Base-by-base conservation (phyloP, 768 basidiomycete species). In the Pholiota microspora region DNA sequence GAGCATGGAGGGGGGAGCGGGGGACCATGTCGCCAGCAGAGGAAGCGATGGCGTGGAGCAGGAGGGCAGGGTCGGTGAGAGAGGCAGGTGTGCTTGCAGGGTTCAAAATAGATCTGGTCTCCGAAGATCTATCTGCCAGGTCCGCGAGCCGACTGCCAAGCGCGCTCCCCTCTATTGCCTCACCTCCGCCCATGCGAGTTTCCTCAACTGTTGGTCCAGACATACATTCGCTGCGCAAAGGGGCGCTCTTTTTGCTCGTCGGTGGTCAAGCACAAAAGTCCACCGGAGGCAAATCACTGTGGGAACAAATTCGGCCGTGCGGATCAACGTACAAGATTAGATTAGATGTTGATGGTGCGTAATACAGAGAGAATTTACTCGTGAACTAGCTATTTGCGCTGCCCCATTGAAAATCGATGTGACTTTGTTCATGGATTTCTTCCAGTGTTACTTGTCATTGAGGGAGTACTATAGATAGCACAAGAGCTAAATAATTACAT, bases 91-190 rank as follows among this genome's bases (percentile, higher is more conserved):
- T 63, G 60, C 59, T 59, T 61, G 63, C 57, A 59, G 58, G 58
- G 61, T 68, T 64, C 66, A 68, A 69, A 69, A 69, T 68, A 68
- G 70, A 67, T 62, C 57, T 65, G 45, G 63, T 66, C 64, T 67
- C 69, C 62, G 64, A 65, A 62, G 64, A 61, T 61, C 53, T 62
- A 36, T 54, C 53, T 29, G 55, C 62, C 55, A 60, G 45, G 38
- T 52, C 62, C 48, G 56, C 48, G 50, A 62, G 58, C 61, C 62
- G 64, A 56, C 59, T 53, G 57, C 58, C 59, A 56, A 55, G 56
- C 51, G 57, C 54, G 23, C 3, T 18, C 51, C 38, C 38, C 40
- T 32, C 38, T 25, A 21, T 27, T 24, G 46, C 50, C 36, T 55
- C 49, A 31, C 31, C 45, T 36, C 44, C 54, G 28, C 44, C 51